These are phyloP conservation scores for Pisolithus albus DNA, from an alignment of 768 basidiomycete genomes.

Conservation along the genomic window DNA sequence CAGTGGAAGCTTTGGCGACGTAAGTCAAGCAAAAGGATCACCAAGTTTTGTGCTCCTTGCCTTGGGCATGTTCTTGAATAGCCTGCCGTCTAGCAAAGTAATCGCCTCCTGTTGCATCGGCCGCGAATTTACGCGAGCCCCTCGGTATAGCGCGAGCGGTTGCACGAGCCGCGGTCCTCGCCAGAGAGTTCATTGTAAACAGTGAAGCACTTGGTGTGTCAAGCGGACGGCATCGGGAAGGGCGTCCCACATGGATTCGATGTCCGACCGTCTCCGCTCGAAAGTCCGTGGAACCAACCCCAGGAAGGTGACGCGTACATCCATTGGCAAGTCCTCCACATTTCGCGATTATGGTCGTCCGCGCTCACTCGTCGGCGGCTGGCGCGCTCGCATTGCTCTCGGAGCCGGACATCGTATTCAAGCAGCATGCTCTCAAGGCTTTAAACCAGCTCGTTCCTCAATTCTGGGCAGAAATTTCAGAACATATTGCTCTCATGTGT, in stretches of 20 bases:
- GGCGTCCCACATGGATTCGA: constrained; percentile 7
- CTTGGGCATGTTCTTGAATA: constrained; percentile 57
- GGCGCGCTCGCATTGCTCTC: constrained; percentile 88
- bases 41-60: constrained; percentile 30
- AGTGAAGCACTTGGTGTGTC: constrained; percentile 7
- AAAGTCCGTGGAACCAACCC: constrained; percentile 13
- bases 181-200: constrained; percentile 42
- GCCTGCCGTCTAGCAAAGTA: constrained; percentile 51
- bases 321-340: not conserved
- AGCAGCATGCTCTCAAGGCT: constrained; percentile 83
- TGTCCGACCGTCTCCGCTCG: constrained; percentile 22
- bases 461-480: constrained; percentile 99
- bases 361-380: constrained; percentile 73
- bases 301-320: constrained; percentile 43
- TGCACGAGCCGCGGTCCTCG: constrained; percentile 43
- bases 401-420: constrained; percentile 82
- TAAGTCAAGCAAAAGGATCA: constrained; percentile 9
- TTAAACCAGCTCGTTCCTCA: constrained; percentile 81
- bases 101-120: constrained; percentile 30
- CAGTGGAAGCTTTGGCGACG: constrained; percentile 50
- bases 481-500: constrained; percentile 84
- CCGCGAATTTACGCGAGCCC: constrained; percentile 30
- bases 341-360: constrained; percentile 52
- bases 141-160: constrained; percentile 38
- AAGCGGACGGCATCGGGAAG: constrained; percentile 24